Base-by-base conservation (phyloP, 805 yeast species). In the Starmerella scarabaei region DNA sequence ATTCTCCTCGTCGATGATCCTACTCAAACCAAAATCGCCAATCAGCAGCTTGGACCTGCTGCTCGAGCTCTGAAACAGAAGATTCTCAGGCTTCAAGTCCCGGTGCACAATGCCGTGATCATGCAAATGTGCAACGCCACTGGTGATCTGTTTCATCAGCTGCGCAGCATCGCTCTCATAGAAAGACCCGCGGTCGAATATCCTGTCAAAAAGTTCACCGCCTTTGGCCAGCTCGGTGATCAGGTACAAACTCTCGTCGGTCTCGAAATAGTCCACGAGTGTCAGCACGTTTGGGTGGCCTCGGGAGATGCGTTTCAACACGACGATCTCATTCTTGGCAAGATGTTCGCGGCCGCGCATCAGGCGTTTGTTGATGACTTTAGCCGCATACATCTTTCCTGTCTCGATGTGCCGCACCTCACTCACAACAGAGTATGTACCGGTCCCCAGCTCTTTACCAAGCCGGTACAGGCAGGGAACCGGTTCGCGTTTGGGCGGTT, bases 1-100 rank as follows among this genome's bases (percentile, higher is more conserved):
- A 49, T 62, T 53, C 33, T 59, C 61, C 38, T 63, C 61, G 24
- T 61, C 63, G 6, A 70, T 57, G 29, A 69, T 63, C 11, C 73
- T 59, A 12, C 84, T 78, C 21, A 77, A 59, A 2, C 86, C 85
- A 56, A 78, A 78, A 53, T 73, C 79, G 8, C 76, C 77, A 33
- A 75, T 61, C 41, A 70, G 56, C 41, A 72, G 57, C 49, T 62
- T 65, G 37, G 62, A 56, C 35, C 58, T 49, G 35, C 59, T 60
- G 30, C 66, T 61, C 34, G 60, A 47, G 7, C 61, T 55, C 33
- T 60, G 60, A 53, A 77, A 75, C 33, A 79, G 60, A 29, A 79
- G 60, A 50, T 79, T 79, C 50, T 79, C 86, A 0, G 85, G 81
- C 54, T 79, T 79, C 42, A 79, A 57, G 50, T 79, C 86, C 34